Evolutionary conservation across 495 filamentous ascomycete species (phyloP), one percentile per base, ranked within the genome.

Genomic region (Penicillium coprophilum): DNA sequence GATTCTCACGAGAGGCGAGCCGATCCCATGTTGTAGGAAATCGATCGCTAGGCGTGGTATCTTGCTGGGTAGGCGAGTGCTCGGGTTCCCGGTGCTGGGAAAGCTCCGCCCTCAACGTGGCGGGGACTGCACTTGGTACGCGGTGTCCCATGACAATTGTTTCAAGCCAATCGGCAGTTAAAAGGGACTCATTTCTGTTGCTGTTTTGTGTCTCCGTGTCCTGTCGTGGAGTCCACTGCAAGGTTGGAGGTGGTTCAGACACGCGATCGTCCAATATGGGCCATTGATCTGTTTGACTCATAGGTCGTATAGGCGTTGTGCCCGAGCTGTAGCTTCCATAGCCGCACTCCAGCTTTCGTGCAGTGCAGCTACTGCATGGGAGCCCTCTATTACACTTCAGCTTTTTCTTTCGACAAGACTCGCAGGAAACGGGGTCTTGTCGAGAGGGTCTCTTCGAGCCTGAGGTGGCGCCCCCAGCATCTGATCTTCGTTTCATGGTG

Each of bases 341-440:
- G 17, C 39, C 65, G 52, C 79, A 82, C 10, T 46, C 13, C 12
- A 80, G 52, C 2, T 58, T 49, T 7, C 79, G 75, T 19, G 68
- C 47, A 13, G 59, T 23, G 51, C 80, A 82, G 46, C 74, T 81
- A 17, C 67, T 67, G 54, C 80, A 81, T 19, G 80, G 80, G 23
- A 50, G n/a, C 9, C 2, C 50, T 7, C 64, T 59, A 38, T 67
- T 52, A 54, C 52, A 66, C 21, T 57, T 64, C 0, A 56, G 38
- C 49, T 59, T 57, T 31, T 62, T 54, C 41, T 38, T 58, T 31
- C 53, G 59, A 45, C 57, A 68, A 2, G 49, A 65, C 40, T 74
- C 72, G 51, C 80, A 82, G 0, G 78, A 80, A 2, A 80, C 79
- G 1, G 79, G 79, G 34, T 80, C 75, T 56, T 78, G 78, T 53